Conservation (phyloP, 805 yeast genomes). For the Komagataella populi region DNA sequence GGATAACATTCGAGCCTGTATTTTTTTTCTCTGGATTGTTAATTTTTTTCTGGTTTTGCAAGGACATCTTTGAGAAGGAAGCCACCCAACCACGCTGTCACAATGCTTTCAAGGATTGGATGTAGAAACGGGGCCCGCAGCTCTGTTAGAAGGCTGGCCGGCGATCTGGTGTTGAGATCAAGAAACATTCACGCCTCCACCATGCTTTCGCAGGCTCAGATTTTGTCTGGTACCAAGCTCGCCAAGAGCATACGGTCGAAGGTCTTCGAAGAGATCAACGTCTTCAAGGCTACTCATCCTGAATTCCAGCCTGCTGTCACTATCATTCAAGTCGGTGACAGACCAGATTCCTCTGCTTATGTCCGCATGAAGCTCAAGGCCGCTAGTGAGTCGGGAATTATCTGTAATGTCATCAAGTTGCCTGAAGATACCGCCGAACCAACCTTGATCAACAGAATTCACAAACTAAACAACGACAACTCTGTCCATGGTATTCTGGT, state of each 20-base stretch:
- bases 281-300: conserved; percentile 28
- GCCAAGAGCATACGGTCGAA: conserved; percentile 30
- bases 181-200: background rate
- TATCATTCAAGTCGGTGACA: conserved; percentile 64
- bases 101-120: background rate
- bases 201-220: conserved; percentile 8
- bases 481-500: conserved; percentile 61
- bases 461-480: conserved; percentile 40
- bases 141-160: background rate
- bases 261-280: conserved; percentile 25
- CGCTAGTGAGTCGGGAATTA: conserved; percentile 54
- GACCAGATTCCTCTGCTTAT: conserved; percentile 74
- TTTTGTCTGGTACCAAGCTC: conserved; percentile 32
- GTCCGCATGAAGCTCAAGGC: conserved; percentile 74
- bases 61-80: background rate
- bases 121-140: background rate
- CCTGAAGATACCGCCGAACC: conserved; percentile 43
- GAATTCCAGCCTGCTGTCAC: conserved; percentile 51
- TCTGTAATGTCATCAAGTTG: conserved; percentile 45
- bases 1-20: background rate
- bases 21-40: background rate
- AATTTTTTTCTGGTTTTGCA: background rate
- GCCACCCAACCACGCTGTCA: background rate
- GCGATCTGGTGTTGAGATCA: background rate
- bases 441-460: conserved; percentile 39